These are phyloP conservation scores for Leccinum disarticulatum DNA, from an alignment of 768 basidiomycete genomes.

Conservation along the genomic window DNA sequence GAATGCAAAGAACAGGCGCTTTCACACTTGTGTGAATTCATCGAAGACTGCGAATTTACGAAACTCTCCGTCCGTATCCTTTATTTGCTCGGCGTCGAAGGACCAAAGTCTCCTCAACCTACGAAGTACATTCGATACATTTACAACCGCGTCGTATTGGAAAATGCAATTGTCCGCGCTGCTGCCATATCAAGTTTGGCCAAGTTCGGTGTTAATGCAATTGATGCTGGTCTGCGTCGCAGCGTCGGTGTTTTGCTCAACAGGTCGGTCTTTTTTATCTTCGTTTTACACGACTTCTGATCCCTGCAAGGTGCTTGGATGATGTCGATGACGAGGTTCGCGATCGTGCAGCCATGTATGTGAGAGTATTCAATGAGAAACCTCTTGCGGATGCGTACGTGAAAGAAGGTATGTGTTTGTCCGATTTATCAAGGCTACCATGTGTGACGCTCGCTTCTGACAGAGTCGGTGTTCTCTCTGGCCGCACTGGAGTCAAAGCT, in stretches of 20 bases:
- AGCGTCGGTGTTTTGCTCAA: slow-evolving; percentile 87
- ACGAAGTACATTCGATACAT: slow-evolving; percentile 99
- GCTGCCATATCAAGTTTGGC: slow-evolving; percentile 94
- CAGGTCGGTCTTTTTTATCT: slow-evolving; percentile 48
- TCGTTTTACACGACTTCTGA: slow-evolving; percentile 1
- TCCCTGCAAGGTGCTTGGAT: slow-evolving; percentile 74
- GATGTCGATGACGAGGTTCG: slow-evolving; percentile 99
- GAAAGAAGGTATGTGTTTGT: slow-evolving; percentile 73
- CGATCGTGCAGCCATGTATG: slow-evolving; percentile 94
- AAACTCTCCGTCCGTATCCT: slow-evolving; percentile 97
- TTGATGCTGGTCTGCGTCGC: slow-evolving; percentile 73
- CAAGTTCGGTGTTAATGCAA: slow-evolving; percentile 92
- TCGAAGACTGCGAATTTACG: slow-evolving; percentile 99
- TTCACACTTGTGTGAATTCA: slow-evolving; percentile 98
- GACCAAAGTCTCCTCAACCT: slow-evolving; percentile 93
- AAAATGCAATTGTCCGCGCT: slow-evolving; percentile 96
- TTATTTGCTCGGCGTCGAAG: slow-evolving; percentile 92
- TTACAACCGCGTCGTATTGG: slow-evolving; percentile 97
- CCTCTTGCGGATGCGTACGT: slow-evolving; percentile 82
- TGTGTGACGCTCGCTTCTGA: neutral
- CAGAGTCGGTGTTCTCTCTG: slow-evolving; percentile 94
- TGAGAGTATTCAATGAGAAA: slow-evolving; percentile 79
- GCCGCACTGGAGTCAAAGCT: slow-evolving; percentile 87
- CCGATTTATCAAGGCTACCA: neutral
- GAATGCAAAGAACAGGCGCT: slow-evolving; percentile 97